Evolutionary conservation across 768 basidiomycete species (phyloP), one percentile per base, ranked within the genome.

Genomic region (Holtermannia corniformis): DNA sequence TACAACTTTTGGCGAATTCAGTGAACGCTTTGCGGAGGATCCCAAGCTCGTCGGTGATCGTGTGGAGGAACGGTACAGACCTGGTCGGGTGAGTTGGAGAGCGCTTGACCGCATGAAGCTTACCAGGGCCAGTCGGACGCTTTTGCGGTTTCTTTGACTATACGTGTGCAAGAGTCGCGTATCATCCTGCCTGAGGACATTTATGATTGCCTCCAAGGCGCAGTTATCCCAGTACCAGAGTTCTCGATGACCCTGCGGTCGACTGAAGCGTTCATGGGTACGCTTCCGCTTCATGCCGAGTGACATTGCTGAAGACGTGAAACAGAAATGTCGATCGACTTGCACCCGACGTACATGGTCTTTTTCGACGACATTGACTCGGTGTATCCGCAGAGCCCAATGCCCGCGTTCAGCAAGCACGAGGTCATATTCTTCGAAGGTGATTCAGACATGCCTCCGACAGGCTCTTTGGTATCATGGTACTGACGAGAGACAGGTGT

Each of bases 211-310:
- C 49, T 60, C 2, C 43, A 55, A 7, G 76, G 71, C 0, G 56
- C 87, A 24, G 65, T 80, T 3, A 63, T 89, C 20, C 71, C 72
- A 0, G 64, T 84, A 4, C 84, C 90, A 0, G 79, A 83, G 52
- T 65, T 92, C 11, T 85, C 87, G 57, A 69, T 92, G 20, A 79
- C 85, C 51, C 75, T 96, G 14, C 78, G 88, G 50, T 75, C 86
- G 52, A 85, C 91, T 56, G 90, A 92, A 63, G 84, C 82, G 65
- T 88, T 81, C 63, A 88, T 95, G 87, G 90, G 88, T 87, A 63
- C 49, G 76, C 49, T 20, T 5, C 41, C 5, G 5, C 42, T 5
- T 25, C 13, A 24, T n/a, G n/a, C n/a, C n/a, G n/a, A n/a, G n/a
- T n/a, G n/a, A 41, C 12, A 49, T 26, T 52, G 41, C 27, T 24